Percentiles rank a stretch among this genome's conserved stretches.
phyloP scores from a whole-genome alignment of 768 basidiomycete species.

The Suillus variegatus region DNA sequence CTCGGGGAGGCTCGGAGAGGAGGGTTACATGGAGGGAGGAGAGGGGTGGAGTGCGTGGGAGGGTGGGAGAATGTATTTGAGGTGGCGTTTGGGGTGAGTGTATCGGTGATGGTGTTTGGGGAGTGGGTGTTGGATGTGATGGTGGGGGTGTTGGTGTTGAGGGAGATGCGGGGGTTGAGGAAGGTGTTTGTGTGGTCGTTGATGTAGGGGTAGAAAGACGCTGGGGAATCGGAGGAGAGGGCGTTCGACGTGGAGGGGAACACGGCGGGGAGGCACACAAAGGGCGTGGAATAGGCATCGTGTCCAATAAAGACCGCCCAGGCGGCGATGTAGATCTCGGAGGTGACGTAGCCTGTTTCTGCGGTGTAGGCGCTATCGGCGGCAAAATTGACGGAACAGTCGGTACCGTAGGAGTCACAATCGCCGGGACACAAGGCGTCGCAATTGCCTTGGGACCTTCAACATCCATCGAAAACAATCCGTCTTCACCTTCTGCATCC shows the following conservation, averaged over 20 bases:
- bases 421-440: neutral
- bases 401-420: neutral
- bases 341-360: neutral
- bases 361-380: neutral
- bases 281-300: neutral
- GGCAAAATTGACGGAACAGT: neutral
- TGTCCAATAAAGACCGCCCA: neutral
- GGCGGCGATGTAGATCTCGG: neutral
- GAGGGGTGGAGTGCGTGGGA: slow-evolving; percentile 21
- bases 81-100: neutral
- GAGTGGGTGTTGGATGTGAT: neutral
- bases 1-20: slow-evolving; percentile 33
- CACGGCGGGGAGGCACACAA: neutral
- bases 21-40: slow-evolving; percentile 34
- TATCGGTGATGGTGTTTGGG: slow-evolving; percentile 2
- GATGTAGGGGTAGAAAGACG: neutral
- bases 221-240: neutral
- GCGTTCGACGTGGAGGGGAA: neutral
- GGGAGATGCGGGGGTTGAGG: neutral
- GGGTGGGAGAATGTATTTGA: slow-evolving; percentile 7
- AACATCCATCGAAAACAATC: slow-evolving; percentile 1
- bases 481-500: slow-evolving; percentile 15
- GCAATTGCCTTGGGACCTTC: neutral
- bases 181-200: neutral
- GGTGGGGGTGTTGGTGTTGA: neutral